Evolutionary conservation across 495 filamentous ascomycete species (phyloP).

Genomic region (Lepraria neglecta): DNA sequence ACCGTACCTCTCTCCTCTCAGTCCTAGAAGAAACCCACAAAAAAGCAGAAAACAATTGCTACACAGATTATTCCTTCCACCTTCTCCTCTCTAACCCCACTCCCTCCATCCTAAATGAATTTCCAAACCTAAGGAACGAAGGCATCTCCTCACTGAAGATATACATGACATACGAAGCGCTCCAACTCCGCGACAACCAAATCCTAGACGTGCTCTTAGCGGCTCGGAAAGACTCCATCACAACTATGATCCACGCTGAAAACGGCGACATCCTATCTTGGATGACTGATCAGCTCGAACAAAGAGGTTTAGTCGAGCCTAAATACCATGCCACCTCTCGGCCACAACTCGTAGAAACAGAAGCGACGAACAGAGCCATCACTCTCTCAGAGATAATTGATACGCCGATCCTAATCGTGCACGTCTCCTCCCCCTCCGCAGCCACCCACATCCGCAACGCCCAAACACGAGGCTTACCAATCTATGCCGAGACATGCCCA

Average conservation of each 20-base stretch:
- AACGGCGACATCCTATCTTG: conserved; percentile 50
- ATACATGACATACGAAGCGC: conserved; percentile 58
- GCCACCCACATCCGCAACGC: conserved; percentile 49
- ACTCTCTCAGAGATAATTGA: conserved; percentile 48
- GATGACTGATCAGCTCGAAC: conserved; percentile 45
- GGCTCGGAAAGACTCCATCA: conserved; percentile 42
- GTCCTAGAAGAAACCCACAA: conserved; percentile 45
- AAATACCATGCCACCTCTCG: conserved; percentile 50
- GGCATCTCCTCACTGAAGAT: conserved; percentile 55
- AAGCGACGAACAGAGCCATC: conserved; percentile 55
- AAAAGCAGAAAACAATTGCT: conserved; percentile 42
- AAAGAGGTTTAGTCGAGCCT: conserved; percentile 41
- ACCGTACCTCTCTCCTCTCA: conserved; percentile 42
- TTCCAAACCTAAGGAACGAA: conserved; percentile 35
- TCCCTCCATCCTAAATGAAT: conserved; percentile 39
- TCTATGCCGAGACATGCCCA: conserved; percentile 60
- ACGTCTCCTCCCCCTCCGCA: conserved; percentile 49
- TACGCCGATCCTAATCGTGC: conserved; percentile 53
- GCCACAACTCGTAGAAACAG: conserved; percentile 50
- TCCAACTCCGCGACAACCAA: conserved; percentile 50
- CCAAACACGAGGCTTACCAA: conserved; percentile 49
- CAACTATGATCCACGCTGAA: conserved; percentile 59
- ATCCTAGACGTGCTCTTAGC: conserved; percentile 50
- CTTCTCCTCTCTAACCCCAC: conserved; percentile 51
- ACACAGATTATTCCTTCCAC: conserved; percentile 59